Conservation (phyloP, 1,284 basidiomycete genomes). For the Golubevia pallescens region DNA sequence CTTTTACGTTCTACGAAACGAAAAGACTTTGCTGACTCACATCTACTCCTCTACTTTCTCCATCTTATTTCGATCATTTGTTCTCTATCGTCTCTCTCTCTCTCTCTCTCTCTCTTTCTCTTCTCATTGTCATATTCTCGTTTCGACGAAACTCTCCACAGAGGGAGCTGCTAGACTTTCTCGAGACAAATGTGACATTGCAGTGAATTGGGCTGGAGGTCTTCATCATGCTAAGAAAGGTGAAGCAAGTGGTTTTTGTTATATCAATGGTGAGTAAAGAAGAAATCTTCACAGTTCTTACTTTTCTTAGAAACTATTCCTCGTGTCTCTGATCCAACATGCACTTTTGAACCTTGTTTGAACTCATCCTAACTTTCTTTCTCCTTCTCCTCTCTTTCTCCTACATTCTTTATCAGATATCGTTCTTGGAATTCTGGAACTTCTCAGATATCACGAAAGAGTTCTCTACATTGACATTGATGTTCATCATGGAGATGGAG, state of each 20-base stretch:
- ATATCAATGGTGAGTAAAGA: slow-evolving; percentile 86
- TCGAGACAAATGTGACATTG: slow-evolving; percentile 97
- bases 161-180: slow-evolving; percentile 96
- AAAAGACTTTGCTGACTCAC: too few species aligned
- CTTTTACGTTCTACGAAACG: too few species aligned
- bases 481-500: slow-evolving; percentile 98
- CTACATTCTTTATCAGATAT: slow-evolving; percentile 73
- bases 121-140: too few species aligned
- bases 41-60: neutral
- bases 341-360: too few species aligned
- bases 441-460: slow-evolving; percentile 85
- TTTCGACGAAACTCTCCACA: too few species aligned
- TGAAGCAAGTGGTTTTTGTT: slow-evolving; percentile 97
- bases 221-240: slow-evolving; percentile 98
- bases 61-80: neutral
- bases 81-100: too few species aligned
- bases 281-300: neutral
- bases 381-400: neutral
- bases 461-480: slow-evolving; percentile 99
- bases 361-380: too few species aligned
- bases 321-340: too few species aligned
- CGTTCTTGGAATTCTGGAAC: slow-evolving; percentile 92
- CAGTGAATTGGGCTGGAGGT: slow-evolving; percentile 98
- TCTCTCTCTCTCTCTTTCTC: too few species aligned
- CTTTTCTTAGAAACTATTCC: too few species aligned